Percentiles rank a stretch among this genome's conserved stretches.
Evolutionary conservation across 2,329 filamentous ascomycete species (phyloP).

Genomic region (Colletotrichum sp.): DNA sequence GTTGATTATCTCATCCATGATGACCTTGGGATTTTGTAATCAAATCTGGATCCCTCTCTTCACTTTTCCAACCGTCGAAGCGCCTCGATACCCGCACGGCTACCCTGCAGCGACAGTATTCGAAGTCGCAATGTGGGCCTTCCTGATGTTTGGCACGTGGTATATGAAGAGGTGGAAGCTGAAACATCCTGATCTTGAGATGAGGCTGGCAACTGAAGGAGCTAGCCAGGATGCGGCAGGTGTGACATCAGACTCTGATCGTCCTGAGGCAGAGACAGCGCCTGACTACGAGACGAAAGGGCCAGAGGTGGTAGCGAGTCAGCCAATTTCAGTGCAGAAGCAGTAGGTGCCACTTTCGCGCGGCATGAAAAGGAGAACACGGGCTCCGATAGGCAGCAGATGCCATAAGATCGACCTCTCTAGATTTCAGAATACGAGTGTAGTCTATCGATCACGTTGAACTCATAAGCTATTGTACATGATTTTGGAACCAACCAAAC

Average conservation of each 20-base stretch:
- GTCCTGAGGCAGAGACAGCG: neutral
- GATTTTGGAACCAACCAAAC: rapidly evolving
- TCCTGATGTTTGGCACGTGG: slow-evolving; percentile 28
- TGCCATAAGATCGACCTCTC: neutral
- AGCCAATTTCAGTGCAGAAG: neutral
- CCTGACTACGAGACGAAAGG: neutral
- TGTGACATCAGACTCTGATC: slow-evolving; percentile 2
- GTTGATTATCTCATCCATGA: slow-evolving; percentile 36
- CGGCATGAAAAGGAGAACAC: rapidly evolving
- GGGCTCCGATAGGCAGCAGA: neutral
- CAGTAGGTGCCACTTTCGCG: rapidly evolving
- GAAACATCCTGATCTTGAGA: slow-evolving; percentile 24
- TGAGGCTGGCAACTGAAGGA: slow-evolving; percentile 11
- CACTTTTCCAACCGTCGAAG: slow-evolving; percentile 30
- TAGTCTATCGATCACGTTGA: neutral
- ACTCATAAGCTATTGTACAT: rapidly evolving
- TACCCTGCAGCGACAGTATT: slow-evolving; percentile 29
- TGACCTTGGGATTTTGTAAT: slow-evolving; percentile 35
- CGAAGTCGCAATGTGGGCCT: slow-evolving; percentile 29
- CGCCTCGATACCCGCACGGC: slow-evolving; percentile 27
- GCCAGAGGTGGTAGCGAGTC: neutral
- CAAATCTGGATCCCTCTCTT: slow-evolving; percentile 33
- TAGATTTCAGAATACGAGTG: rapidly evolving
- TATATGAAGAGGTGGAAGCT: slow-evolving; percentile 30
- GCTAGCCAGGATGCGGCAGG: neutral